Percentiles rank a stretch among this genome's conserved stretches.
Evolutionary conservation across 495 filamentous ascomycete species (phyloP).

Genomic region (Daldinia childiae): DNA sequence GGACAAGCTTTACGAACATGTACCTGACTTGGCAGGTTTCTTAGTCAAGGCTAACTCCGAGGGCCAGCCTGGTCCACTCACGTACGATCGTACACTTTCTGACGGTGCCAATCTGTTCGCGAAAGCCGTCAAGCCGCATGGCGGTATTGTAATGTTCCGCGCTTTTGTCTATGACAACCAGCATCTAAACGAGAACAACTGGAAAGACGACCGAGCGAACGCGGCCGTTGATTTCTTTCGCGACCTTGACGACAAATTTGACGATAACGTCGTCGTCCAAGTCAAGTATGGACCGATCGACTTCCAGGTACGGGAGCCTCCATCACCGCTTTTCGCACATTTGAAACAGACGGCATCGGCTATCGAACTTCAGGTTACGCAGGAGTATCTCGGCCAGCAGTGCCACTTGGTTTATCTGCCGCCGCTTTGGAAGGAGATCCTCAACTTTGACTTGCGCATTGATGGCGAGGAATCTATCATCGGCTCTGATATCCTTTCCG

Average conservation of each 20-base stretch:
- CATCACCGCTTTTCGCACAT: constrained; percentile 75
- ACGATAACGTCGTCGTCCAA: constrained; percentile 75
- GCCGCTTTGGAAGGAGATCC: constrained; percentile 72
- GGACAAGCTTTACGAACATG: constrained; percentile 63
- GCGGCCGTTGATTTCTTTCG: constrained; percentile 75
- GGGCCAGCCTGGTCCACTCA: constrained; percentile 74
- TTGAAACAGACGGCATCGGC: constrained; percentile 65
- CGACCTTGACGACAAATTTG: constrained; percentile 69
- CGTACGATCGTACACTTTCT: constrained; percentile 74
- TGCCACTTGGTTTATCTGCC: constrained; percentile 72
- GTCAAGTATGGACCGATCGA: constrained; percentile 81
- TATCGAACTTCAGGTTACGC: constrained; percentile 72
- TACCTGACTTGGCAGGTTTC: constrained; percentile 76
- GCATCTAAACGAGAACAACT: constrained; percentile 62
- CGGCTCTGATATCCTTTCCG: constrained; percentile 66
- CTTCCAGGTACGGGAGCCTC: constrained; percentile 77
- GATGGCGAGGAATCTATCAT: constrained; percentile 61
- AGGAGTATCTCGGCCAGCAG: constrained; percentile 79
- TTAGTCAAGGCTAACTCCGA: constrained; percentile 80
- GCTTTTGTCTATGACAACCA: constrained; percentile 75
- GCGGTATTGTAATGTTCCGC: constrained; percentile 76
- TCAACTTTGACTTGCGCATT: constrained; percentile 72
- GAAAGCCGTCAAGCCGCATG: constrained; percentile 64
- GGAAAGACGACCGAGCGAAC: constrained; percentile 74
- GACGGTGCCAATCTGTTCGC: constrained; percentile 78